A percentile compares a stretch with the other conserved stretches of the same genome.
Evolutionary conservation across 768 basidiomycete species (phyloP).

Genomic region (Leccinum broughii): DNA sequence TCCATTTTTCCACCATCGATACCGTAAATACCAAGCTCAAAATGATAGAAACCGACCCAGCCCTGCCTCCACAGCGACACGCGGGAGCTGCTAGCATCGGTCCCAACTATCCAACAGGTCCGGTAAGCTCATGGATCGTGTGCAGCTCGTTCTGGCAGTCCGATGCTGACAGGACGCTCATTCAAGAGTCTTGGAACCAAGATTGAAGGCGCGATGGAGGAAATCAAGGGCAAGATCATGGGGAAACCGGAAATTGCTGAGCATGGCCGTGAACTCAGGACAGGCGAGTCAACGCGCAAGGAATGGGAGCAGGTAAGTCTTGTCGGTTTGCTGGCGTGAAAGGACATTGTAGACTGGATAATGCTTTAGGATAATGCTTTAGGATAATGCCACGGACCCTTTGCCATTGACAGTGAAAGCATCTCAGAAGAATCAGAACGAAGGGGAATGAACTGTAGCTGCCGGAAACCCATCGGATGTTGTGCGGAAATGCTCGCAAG

Average conservation of each 20-base stretch:
- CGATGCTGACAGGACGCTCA: background rate
- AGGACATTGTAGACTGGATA: background rate
- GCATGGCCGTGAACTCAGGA: constrained; percentile 40
- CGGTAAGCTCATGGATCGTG: constrained; percentile 23
- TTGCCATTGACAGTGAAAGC: background rate
- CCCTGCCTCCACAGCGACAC: constrained; percentile 41
- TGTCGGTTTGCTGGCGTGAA: too few relatives aligned
- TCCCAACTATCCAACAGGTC: constrained; percentile 33
- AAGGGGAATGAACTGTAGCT: background rate
- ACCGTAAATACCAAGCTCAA: constrained; percentile 2
- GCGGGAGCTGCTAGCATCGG: constrained; percentile 45
- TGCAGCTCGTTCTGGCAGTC: background rate
- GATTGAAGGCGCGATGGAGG: constrained; percentile 38
- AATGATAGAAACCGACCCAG: background rate
- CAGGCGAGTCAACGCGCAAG: constrained; percentile 41
- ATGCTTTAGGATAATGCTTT: too few relatives aligned
- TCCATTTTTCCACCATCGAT: constrained; percentile 21
- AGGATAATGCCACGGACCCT: constrained; percentile 8
- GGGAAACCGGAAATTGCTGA: constrained; percentile 37
- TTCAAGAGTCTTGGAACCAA: constrained; percentile 36
- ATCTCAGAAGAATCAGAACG: background rate
- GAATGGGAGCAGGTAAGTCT: constrained; percentile 31
- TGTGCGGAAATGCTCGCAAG: background rate
- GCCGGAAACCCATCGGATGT: background rate
- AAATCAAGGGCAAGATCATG: constrained; percentile 41